These are phyloP conservation scores for Myrmaecium sp. DNA, from an alignment of 2,329 filamentous ascomycete genomes.

Conservation along the genomic window DNA sequence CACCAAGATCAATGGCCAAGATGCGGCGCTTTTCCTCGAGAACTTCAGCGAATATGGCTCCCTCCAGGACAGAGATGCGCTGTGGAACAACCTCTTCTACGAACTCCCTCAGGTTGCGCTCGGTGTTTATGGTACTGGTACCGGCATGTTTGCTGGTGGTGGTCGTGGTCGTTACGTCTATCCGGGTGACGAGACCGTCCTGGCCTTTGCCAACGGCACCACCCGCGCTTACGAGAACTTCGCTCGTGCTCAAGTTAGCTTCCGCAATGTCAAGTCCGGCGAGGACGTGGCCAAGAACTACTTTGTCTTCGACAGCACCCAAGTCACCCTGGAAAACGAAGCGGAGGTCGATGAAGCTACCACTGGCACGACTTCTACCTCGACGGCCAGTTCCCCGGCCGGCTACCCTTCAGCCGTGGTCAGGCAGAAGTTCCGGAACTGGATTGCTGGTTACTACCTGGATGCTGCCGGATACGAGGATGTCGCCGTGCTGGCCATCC, in stretches of 20 bases:
- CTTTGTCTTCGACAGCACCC: slow-evolving; percentile 12
- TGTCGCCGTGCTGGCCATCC: slow-evolving; percentile 27
- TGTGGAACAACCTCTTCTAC: slow-evolving; percentile 36
- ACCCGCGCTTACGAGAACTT: slow-evolving; percentile 24
- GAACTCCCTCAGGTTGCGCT: slow-evolving; percentile 26
- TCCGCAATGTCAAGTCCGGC: slow-evolving; percentile 22
- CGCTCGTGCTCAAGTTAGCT: slow-evolving; percentile 24
- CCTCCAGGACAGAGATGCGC: slow-evolving; percentile 40
- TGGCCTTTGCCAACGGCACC: slow-evolving; percentile 30
- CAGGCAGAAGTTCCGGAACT: slow-evolving; percentile 15
- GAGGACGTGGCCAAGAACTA: slow-evolving; percentile 22
- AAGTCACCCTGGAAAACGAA: slow-evolving; percentile 2
- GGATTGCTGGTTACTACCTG: slow-evolving; percentile 31
- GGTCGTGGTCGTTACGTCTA: slow-evolving; percentile 25
- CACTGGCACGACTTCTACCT: slow-evolving; percentile 7
- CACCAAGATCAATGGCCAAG: slow-evolving; percentile 38
- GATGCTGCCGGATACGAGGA: slow-evolving; percentile 26
- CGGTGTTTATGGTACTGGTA: slow-evolving; percentile 21
- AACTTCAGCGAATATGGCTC: slow-evolving; percentile 30
- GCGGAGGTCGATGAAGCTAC: slow-evolving; percentile 1
- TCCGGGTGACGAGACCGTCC: slow-evolving; percentile 25
- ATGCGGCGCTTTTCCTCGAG: slow-evolving; percentile 33
- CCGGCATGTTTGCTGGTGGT: slow-evolving; percentile 28
- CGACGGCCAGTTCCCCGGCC: slow-evolving; percentile 5
- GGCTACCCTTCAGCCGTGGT: slow-evolving; percentile 19